Conservation (phyloP, 2,329 filamentous ascomycete genomes). For the Sphaerostilbella broomeana region DNA sequence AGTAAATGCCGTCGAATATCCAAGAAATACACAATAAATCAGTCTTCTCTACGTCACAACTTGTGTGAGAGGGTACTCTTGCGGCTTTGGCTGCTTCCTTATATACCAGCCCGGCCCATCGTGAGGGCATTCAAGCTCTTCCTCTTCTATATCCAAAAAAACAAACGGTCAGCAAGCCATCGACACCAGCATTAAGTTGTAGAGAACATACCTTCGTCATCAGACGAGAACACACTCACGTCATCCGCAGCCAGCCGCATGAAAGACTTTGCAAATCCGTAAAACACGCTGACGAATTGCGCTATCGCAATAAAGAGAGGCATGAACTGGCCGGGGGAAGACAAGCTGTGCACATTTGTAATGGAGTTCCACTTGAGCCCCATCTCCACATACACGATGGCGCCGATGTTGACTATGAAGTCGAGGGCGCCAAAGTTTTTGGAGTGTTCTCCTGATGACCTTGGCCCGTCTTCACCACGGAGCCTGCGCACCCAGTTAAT, state of each 20-base stretch:
- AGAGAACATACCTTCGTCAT: neutral
- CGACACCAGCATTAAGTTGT: neutral
- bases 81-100: neutral
- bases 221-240: neutral
- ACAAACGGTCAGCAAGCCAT: neutral
- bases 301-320: conserved; percentile 21
- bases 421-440: conserved; percentile 10
- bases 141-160: neutral
- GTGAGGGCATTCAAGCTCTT: conserved; percentile 2
- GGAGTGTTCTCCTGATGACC: neutral
- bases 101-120: neutral
- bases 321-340: conserved; percentile 21
- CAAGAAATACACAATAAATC: too few relatives aligned
- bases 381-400: conserved; percentile 21
- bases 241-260: neutral
- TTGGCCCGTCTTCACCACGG: neutral
- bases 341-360: conserved; percentile 16
- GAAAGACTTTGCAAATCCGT: conserved; percentile 11
- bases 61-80: neutral
- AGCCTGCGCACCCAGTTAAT: neutral
- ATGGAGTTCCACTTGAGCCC: conserved; percentile 21
- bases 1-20: too few relatives aligned
- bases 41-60: neutral
- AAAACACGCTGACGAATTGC: conserved; percentile 19
- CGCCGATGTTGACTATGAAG: conserved; percentile 19